Conservation (phyloP, 1,139 yeast species). For the Suhomyces maxii region DNA sequence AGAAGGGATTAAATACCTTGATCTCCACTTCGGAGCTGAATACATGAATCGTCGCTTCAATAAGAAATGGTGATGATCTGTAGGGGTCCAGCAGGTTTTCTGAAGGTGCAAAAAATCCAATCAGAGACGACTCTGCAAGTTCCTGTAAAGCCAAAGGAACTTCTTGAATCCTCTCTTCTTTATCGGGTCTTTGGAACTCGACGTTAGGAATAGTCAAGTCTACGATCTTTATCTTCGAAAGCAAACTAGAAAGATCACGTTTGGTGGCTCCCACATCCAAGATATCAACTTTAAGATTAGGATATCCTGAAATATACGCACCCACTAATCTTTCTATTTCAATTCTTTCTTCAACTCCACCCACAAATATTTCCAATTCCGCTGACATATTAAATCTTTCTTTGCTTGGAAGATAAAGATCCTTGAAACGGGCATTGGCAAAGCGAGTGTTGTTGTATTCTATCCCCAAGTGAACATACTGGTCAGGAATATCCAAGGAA, state of each 20-base stretch:
- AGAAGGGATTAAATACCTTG: constrained; percentile 51
- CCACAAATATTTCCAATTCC: constrained; percentile 14
- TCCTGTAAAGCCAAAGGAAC: background rate
- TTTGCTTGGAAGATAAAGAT: constrained; percentile 19
- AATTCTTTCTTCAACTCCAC: constrained; percentile 12
- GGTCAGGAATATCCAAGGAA: constrained; percentile 23
- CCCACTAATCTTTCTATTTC: constrained; percentile 21
- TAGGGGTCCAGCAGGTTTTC: background rate
- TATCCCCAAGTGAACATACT: constrained; percentile 19
- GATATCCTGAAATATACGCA: constrained; percentile 23
- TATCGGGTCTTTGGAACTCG: constrained; percentile 7
- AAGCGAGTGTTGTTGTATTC: constrained; percentile 19
- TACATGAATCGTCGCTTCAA: constrained; percentile 51
- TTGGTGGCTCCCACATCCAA: constrained; percentile 15
- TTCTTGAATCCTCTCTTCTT: background rate
- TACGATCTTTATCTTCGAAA: constrained; percentile 16
- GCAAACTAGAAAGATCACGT: constrained; percentile 17
- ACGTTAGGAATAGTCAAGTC: constrained; percentile 19
- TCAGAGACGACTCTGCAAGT: background rate
- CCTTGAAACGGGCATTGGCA: constrained; percentile 17
- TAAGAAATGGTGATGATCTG: constrained; percentile 26
- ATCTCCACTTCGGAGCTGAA: constrained; percentile 53
- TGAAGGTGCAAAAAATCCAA: background rate
- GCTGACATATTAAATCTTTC: constrained; percentile 17
- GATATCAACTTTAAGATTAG: constrained; percentile 13